phyloP scores from a whole-genome alignment of 2,329 filamentous ascomycete genomes.

The Claviceps africana region DNA sequence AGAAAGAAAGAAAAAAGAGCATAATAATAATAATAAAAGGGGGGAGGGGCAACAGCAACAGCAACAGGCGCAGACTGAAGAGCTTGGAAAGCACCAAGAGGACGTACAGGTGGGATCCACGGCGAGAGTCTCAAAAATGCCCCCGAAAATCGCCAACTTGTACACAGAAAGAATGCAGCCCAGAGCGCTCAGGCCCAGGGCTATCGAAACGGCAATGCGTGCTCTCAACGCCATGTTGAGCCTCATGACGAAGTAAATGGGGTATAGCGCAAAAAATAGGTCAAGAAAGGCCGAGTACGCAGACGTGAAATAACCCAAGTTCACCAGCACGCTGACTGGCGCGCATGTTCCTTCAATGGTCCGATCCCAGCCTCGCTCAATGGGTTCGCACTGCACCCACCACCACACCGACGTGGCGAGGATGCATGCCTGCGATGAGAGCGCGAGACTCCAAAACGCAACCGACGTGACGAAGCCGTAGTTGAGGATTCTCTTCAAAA shows the following conservation, averaged over 20 bases:
- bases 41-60: too few relatives aligned
- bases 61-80: too few relatives aligned
- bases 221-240: conserved; percentile 14
- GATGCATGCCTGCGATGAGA: conserved; percentile 12
- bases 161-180: conserved; percentile 14
- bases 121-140: conserved; percentile 11
- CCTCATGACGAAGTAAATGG: conserved; percentile 14
- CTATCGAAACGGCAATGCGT: conserved; percentile 11
- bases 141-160: conserved; percentile 13
- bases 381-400: conserved; percentile 13
- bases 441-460: conserved; percentile 12
- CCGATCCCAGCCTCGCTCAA: conserved; percentile 13
- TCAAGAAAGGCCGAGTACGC: conserved; percentile 15
- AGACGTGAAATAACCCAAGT: conserved; percentile 14
- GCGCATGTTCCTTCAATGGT: conserved; percentile 10
- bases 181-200: conserved; percentile 12
- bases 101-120: conserved; percentile 14
- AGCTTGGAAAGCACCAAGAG: too few relatives aligned
- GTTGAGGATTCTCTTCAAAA: conserved; percentile 14
- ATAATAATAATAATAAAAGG: too few relatives aligned
- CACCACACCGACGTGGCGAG: conserved; percentile 14
- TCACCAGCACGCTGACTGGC: conserved; percentile 9
- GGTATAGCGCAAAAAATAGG: conserved; percentile 14
- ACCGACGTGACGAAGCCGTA: conserved; percentile 13
- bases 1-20: too few relatives aligned